Percentiles rank a stretch among this genome's conserved stretches.
Evolutionary conservation across 257 asterid genomes (phyloP).

Genomic region (Solanum medicagineum): DNA sequence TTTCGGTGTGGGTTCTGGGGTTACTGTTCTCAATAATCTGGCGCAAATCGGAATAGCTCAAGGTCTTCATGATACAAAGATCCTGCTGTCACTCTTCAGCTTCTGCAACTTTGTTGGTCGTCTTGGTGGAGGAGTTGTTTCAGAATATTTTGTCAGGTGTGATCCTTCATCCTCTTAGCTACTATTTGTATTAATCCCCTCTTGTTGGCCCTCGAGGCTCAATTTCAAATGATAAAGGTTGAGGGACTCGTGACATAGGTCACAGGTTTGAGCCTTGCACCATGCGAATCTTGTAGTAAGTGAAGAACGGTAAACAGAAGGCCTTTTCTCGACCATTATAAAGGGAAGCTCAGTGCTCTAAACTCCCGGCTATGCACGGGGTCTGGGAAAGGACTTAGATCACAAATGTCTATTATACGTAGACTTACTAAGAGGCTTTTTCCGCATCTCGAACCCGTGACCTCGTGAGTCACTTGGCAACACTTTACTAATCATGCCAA

Average conservation of each 20-base stretch:
- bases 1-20: constrained; percentile 66
- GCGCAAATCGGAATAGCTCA: constrained; percentile 66
- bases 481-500: neutral
- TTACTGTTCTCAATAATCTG: constrained; percentile 66
- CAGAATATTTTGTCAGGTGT: constrained; percentile 53
- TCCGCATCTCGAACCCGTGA: neutral
- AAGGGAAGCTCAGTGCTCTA: neutral
- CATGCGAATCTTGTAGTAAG: neutral
- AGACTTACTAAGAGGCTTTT: neutral
- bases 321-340: neutral
- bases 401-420: neutral
- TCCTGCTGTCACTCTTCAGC: constrained; percentile 54
- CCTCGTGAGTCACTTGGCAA: neutral
- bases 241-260: neutral
- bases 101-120: constrained; percentile 66
- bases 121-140: constrained; percentile 67
- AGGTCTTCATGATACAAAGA: constrained; percentile 33
- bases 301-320: neutral
- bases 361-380: neutral
- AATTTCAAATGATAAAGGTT: neutral
- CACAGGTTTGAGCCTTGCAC: neutral
- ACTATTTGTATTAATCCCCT: neutral
- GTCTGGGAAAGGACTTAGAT: neutral
- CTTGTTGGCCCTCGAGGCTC: neutral
- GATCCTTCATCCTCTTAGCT: neutral